Evolutionary conservation across 108 stramenopile genomes (phyloP), one percentile per base, ranked within the genome.

Genomic region (Nannochloropsis gaditana): DNA sequence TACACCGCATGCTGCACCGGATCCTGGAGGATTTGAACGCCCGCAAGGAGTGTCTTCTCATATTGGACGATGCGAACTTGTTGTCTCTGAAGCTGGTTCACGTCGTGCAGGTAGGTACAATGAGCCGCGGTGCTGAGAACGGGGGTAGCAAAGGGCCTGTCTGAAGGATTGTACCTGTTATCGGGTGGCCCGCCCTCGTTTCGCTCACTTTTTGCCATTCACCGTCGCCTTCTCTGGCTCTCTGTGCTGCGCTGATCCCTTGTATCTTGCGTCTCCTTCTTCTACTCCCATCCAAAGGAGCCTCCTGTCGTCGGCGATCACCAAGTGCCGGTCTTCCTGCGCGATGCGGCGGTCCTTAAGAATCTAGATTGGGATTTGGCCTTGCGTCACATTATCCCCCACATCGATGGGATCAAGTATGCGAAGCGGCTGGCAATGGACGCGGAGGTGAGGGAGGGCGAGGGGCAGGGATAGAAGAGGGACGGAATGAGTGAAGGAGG

Each of bases 351-450:
- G 86, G 93, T 94, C 83, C 85, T 95, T 1, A 92, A 92, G 86
- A 89, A 42, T 43, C 9, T 85, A 43, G 80, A 45, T 42, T 96
- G 95, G 94, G 95, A 96, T 84, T 84, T 96, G 44, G 93, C 94
- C 3, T 93, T 96, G 79, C 93, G 94, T 83, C 95, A 95, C 94
- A 93, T 95, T 9, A 88, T 95, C 41, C 89, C 94, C n/a, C 94
- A 95, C 86, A 93, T 96, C 82, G 95, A 96, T 87, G 95, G 96
- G 2, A 89, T 94, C 47, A 92, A 92, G 43, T 89, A 94, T 88
- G 92, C 94, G 41, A 92, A 90, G 73, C 93, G 93, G 85, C 94
- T 96, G 82, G 91, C 94, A 9, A 21, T 84, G 43, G 87, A 87
- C 9, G 79, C 87, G 3, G 81, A 42, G 59, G 59, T 73, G n/a